Evolutionary conservation across 2,329 filamentous ascomycete genomes (phyloP).

Genomic region (Neopestalotiopsis rosae): DNA sequence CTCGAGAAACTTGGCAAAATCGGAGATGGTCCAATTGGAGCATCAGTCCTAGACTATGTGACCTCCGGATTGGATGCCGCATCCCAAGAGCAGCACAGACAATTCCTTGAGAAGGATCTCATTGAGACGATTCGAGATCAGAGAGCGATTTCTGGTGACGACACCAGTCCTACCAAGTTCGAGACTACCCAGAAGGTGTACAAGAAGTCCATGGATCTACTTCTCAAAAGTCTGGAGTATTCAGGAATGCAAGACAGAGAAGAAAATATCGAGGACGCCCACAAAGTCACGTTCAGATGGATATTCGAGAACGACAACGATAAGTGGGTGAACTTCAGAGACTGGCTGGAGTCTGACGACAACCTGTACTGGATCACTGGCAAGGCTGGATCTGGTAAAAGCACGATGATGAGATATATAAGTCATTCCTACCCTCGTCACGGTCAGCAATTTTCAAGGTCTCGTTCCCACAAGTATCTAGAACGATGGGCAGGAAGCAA

Average conservation of each 20-base stretch:
- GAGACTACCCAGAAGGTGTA: background rate
- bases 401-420: background rate
- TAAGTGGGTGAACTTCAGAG: background rate
- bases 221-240: background rate
- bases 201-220: background rate
- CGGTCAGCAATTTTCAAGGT: background rate
- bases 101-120: background rate
- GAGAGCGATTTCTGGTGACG: accelerated
- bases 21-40: background rate
- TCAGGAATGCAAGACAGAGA: background rate
- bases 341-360: background rate
- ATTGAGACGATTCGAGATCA: background rate
- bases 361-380: background rate
- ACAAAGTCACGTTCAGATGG: background rate
- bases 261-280: too few species aligned
- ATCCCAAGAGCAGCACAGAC: background rate
- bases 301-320: background rate
- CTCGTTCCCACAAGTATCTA: background rate
- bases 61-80: background rate
- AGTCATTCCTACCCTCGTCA: too few species aligned
- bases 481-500: background rate
- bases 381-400: background rate
- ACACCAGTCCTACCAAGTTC: background rate
- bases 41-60: background rate
- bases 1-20: background rate